Evolutionary conservation across 345 rosid genomes (phyloP), one percentile per base, ranked within the genome.

Genomic region (Eucalyptus sp.): DNA sequence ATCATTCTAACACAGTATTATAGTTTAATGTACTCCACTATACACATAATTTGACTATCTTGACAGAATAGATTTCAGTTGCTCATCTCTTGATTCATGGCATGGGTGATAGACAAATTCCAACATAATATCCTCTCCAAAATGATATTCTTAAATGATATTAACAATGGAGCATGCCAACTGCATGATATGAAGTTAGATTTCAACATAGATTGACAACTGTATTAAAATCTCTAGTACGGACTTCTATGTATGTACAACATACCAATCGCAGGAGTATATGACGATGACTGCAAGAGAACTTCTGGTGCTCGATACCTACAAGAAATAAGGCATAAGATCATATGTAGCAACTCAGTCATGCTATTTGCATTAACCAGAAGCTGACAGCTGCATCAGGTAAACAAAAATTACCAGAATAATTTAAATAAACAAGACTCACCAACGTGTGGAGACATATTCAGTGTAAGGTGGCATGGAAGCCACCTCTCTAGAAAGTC

Each of bases 241-340:
- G 50, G 27, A 43, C 50, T 49, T n/a, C 37, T 16, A 71, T 43
- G 24, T 54, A 64, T 14, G 15, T 16, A 88, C 86, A 29, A 76
- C 79, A 62, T 94, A 96, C 99, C 99, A 91, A 97, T 94, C 66
- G 99, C 98, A 90, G 99, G 97, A 92, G 97, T 96, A 91, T 97
- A 97, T 27, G 91, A 87, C 51, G 97, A 94, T 84, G 99, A 96
- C 89, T 94, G 99, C 92, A 96, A 90, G 92, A 97, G 91, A 89
- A 97, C 99, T 94, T 97, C 99, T 5, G 99, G 99, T 88, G 99
- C 99, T 88, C 98, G 98, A 87, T 97, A 97, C 99, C 99, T 97
- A 92, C 58, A 51, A 88, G 56, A 76, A 68, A 87, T 15, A 86
- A 81, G 86, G 86, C 58, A 37, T 76, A 76, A 54, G 48, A 54